Percentiles rank a stretch among this genome's conserved stretches.
These are phyloP conservation scores for Leishmania gerbilli DNA, from an alignment of 208 protist genomes.

Conservation along the genomic window DNA sequence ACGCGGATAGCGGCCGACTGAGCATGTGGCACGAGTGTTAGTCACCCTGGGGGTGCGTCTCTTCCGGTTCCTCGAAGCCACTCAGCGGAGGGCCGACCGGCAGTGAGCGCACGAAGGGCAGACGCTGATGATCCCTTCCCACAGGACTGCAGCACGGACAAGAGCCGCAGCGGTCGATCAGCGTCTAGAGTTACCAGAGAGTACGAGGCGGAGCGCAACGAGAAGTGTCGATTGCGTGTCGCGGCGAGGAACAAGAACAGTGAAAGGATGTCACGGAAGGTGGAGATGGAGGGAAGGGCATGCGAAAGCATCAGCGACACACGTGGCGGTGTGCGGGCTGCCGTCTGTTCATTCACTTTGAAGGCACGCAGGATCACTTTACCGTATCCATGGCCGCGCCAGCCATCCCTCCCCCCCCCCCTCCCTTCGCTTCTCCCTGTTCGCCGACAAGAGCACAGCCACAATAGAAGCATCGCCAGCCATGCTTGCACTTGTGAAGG, in stretches of 20 bases:
- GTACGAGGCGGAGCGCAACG: background rate
- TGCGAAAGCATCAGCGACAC: background rate
- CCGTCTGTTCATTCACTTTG: too few relatives aligned
- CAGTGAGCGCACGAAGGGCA: background rate
- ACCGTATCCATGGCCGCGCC: background rate
- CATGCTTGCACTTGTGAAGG: background rate
- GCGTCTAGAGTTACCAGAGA: background rate
- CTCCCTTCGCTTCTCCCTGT: background rate
- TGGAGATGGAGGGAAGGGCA: background rate
- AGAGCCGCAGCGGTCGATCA: background rate
- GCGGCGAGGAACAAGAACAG: background rate
- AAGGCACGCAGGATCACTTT: background rate
- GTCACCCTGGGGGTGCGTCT: background rate
- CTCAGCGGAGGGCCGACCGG: background rate
- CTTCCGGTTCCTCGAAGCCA: background rate
- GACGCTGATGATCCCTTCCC: background rate
- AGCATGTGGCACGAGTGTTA: background rate
- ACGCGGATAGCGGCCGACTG: background rate
- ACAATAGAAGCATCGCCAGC: background rate
- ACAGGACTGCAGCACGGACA: background rate
- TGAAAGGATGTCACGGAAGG: background rate
- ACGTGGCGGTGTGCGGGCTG: background rate
- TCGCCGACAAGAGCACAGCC: background rate
- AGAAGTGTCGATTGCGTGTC: background rate
- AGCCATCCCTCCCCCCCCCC: too few relatives aligned